Base-by-base conservation (phyloP, 2,329 filamentous ascomycete genomes). In the Aureobasidium leucospermi region DNA sequence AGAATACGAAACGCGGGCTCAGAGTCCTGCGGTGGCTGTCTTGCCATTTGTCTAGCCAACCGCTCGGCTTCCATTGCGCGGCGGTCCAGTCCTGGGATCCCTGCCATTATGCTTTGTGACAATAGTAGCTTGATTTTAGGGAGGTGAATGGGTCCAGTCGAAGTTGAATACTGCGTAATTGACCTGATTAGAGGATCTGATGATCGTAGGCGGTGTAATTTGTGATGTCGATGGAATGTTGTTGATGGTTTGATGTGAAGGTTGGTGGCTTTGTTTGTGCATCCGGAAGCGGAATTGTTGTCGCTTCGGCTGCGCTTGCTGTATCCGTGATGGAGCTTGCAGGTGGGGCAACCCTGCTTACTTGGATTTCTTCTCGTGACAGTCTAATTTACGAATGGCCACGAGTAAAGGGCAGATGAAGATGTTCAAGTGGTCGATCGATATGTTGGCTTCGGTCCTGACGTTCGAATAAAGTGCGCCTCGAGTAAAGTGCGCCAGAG, bases 11-110 rank as follows among this genome's bases (percentile, higher is more conserved):
- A 23, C 23, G 23, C 23, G 23, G 23, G 23, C 23, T 23, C 23
- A 23, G 23, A 23, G 23, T 23, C 3, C 23, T 23, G 23, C 52
- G 6, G 57, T 41, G 6, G 29, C 57, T 31, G 34, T 16, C 6
- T 45, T 79, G 75, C 38, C 15, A 10, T 29, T 56, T 16, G 78
- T 65, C 92, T 82, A 23, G 84, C 85, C 13, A 96, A 79, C 42
- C 93, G 85, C 69, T 95, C 90, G 67, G 85, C 79, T 71, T 96
- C 93, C 90, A 96, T 94, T 56, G 84, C 82, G 72, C 86, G 90
- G 38, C 92, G 83, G 74, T 96, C 82, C 1, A 96, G 73, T 3
- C 81, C 80, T 4, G 81, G 67, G 0, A 84, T 65, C 0, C 78
- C 76, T 6, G 19, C 42, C 48, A 57, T 55, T 7, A 28, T 47